Percentiles rank a stretch among this genome's conserved stretches.
These are phyloP conservation scores for Ganoderma multipileum DNA, from an alignment of 1,284 basidiomycete genomes.

Conservation along the genomic window DNA sequence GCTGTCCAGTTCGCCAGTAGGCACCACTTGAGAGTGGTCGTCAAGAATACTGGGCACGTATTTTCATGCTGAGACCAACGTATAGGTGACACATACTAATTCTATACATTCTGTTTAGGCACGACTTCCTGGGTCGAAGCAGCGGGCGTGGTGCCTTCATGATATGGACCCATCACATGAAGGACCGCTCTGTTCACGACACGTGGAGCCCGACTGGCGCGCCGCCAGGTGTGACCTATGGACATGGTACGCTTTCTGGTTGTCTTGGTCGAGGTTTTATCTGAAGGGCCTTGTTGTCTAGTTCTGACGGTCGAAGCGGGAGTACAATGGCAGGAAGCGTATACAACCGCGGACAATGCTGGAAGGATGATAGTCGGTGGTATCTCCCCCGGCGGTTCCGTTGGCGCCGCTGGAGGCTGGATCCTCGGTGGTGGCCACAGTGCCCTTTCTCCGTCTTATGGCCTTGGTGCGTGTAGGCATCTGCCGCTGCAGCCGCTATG, in stretches of 20 bases:
- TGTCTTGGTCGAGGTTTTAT: not conserved
- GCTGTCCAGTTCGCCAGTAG: constrained; percentile 47
- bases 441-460: constrained; percentile 44
- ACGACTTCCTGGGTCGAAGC: constrained; percentile 33
- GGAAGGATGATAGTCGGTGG: constrained; percentile 35
- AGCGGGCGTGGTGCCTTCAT: constrained; percentile 26
- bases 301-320: constrained; percentile 51
- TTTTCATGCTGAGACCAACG: no score
- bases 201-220: constrained; percentile 35
- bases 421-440: constrained; percentile 53
- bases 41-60: constrained; percentile 54
- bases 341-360: constrained; percentile 39
- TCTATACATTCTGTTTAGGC: constrained; percentile 36
- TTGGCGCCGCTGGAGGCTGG: constrained; percentile 46
- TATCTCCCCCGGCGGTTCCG: constrained; percentile 43
- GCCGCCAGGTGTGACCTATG: not conserved
- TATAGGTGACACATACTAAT: no score
- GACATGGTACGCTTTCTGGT: not conserved
- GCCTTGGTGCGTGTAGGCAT: constrained; percentile 44
- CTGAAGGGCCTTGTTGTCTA: not conserved
- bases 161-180: constrained; percentile 35
- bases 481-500: not conserved
- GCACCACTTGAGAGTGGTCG: constrained; percentile 49
- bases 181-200: constrained; percentile 31
- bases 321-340: constrained; percentile 53